Base-by-base conservation (phyloP, 2,329 filamentous ascomycete species). In the Neofusicoccum kwambonambiense region DNA sequence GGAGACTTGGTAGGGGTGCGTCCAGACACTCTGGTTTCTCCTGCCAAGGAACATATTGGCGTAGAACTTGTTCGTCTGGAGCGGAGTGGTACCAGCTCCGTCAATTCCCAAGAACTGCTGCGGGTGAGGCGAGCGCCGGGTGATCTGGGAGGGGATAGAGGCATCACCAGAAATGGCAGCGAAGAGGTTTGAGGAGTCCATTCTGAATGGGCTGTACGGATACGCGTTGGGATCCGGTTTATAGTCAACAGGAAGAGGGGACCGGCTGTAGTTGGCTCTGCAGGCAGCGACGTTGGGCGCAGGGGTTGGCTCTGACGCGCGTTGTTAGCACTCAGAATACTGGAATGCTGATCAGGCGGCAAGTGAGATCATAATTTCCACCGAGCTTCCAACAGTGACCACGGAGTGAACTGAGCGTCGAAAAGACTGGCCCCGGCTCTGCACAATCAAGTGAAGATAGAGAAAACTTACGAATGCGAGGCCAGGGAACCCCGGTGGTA, bases 31-130 rank as follows among this genome's bases (percentile, higher is more conserved):
- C 4, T 84, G 84, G 3, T 81, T 85, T 75, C 96, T 92, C 51
- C 82, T 83, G 4, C 88, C 90, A 0, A 97, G 82, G 75, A 92
- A 92, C 71, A 96, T 88, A 71, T 95, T 96, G 70, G 89, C 78
- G 65, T 83, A 84, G 67, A 84, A 84, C 63, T 93, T 94, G 82
- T 94, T 94, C 34, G 91, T 94, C 64, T 86, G 81, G 22, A 44
- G n/a, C 3, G 64, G 77, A 7, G 22, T 58, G 3, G 39, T 45
- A 15, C 54, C 54, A 19, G 54, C 54, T 27, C n/a, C 41, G 2
- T 45, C 39, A 13, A 58, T 58, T 8, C 39, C 39, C 22, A 42
- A 15, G 7, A 58, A 58, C 6, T 15, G 19, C 54, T 45, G 54
- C 1, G 54, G 54, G 22, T 58, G 54, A 19, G 54, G 54, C 7